Conservation (phyloP, 169 alveolate genomes). For the Plasmodium blacklocki region DNA sequence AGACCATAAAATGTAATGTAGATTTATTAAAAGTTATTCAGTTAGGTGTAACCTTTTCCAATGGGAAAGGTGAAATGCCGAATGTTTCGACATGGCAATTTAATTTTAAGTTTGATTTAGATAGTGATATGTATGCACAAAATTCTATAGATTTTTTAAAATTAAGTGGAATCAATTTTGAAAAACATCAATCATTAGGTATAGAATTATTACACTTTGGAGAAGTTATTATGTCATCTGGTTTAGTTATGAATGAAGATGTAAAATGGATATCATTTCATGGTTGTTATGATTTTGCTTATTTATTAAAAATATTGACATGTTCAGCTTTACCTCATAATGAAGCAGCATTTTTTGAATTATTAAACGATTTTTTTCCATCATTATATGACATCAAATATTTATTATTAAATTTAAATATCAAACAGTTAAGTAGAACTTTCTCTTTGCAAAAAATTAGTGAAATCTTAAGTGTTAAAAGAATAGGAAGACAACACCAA, state of each 20-base stretch:
- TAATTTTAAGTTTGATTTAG: slow-evolving; percentile 95
- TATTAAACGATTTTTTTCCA: slow-evolving; percentile 94
- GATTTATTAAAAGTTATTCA: slow-evolving; percentile 96
- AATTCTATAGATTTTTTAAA: slow-evolving; percentile 94
- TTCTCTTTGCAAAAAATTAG: slow-evolving; percentile 90
- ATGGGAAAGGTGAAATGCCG: slow-evolving; percentile 91
- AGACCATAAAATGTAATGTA: slow-evolving; percentile 95
- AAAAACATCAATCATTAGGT: slow-evolving; percentile 93
- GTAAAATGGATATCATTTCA: slow-evolving; percentile 98
- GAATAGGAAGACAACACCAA: slow-evolving; percentile 98
- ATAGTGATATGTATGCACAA: slow-evolving; percentile 93
- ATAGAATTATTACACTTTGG: slow-evolving; percentile 95
- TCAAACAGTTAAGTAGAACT: slow-evolving; percentile 86
- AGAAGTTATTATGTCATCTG: slow-evolving; percentile 95
- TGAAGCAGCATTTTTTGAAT: slow-evolving; percentile 93
- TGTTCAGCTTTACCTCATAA: slow-evolving; percentile 93
- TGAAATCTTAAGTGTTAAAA: slow-evolving; percentile 89
- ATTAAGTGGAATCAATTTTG: slow-evolving; percentile 97
- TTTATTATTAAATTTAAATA: slow-evolving; percentile 90
- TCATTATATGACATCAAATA: slow-evolving; percentile 95
- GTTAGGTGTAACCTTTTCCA: slow-evolving; percentile 96
- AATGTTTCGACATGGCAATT: slow-evolving; percentile 97
- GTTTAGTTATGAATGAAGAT: slow-evolving; percentile 96
- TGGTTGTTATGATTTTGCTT: slow-evolving; percentile 98
- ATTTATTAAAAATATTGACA: slow-evolving; percentile 93